A percentile compares a stretch with the other conserved stretches of the same genome.
Conservation (phyloP, 768 basidiomycete genomes). For the Macrolepiota fuliginosa region DNA sequence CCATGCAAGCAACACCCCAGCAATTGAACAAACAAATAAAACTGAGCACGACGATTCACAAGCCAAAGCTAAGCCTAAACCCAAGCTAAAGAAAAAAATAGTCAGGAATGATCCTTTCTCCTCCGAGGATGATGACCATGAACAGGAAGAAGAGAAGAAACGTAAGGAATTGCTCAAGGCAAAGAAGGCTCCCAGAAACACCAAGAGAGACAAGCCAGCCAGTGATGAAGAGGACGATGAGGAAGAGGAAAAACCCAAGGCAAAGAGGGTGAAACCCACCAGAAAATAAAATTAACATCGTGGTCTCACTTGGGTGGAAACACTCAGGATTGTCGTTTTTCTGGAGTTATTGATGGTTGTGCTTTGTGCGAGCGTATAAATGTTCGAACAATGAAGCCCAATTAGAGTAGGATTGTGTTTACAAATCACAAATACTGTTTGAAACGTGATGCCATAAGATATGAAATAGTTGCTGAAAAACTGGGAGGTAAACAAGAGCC, state of each 20-base stretch:
- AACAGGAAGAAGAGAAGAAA: slow-evolving; percentile 1
- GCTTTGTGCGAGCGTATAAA: too few relatives aligned
- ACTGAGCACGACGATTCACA: slow-evolving; percentile 9
- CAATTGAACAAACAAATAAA: slow-evolving; percentile 17
- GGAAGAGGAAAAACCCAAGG: slow-evolving; percentile 21
- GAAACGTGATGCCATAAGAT: neutral
- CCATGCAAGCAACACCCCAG: slow-evolving; percentile 3
- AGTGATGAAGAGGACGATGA: slow-evolving; percentile 27
- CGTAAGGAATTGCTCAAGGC: slow-evolving; percentile 20
- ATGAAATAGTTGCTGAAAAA: neutral
- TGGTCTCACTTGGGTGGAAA: too few relatives aligned
- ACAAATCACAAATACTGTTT: neutral
- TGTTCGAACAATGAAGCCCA: too few relatives aligned
- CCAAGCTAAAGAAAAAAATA: slow-evolving; percentile 45
- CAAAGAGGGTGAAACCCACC: slow-evolving; percentile 20
- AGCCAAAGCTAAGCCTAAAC: slow-evolving; percentile 38
- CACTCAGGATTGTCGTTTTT: too few relatives aligned
- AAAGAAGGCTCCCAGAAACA: slow-evolving; percentile 10
- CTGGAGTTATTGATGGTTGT: too few relatives aligned
- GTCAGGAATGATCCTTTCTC: slow-evolving; percentile 54
- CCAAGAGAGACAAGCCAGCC: slow-evolving; percentile 18
- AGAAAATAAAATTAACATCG: neutral
- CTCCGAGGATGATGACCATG: slow-evolving; percentile 40
- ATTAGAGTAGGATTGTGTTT: neutral
- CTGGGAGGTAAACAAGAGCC: neutral